Percentiles rank a stretch among this genome's conserved stretches.
phyloP scores from a whole-genome alignment of 2,329 filamentous ascomycete genomes.

The Aspergillus latus region DNA sequence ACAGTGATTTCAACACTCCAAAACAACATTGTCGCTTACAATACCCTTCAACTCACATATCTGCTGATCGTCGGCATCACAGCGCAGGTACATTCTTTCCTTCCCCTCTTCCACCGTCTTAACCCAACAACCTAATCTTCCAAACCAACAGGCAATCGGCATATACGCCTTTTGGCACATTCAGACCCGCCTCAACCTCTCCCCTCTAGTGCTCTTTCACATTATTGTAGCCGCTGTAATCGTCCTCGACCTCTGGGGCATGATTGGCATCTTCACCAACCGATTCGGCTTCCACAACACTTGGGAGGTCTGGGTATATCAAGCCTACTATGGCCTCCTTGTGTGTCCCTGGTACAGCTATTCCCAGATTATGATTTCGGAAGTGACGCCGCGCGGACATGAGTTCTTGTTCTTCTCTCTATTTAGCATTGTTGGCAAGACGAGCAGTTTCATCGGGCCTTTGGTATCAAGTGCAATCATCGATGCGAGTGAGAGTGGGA shows the following conservation, averaged over 20 bases:
- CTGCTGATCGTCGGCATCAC: slow-evolving; percentile 66
- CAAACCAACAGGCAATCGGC: slow-evolving; percentile 46
- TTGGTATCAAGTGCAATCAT: slow-evolving; percentile 70
- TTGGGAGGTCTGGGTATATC: slow-evolving; percentile 56
- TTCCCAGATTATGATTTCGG: slow-evolving; percentile 69
- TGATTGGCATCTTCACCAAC: slow-evolving; percentile 59
- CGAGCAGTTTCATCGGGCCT: slow-evolving; percentile 66
- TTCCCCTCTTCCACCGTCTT: not conserved
- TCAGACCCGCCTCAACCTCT: slow-evolving; percentile 58
- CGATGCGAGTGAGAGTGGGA: slow-evolving; percentile 55
- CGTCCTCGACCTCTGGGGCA: slow-evolving; percentile 58
- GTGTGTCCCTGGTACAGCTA: slow-evolving; percentile 72
- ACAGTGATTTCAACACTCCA: slow-evolving; percentile 67
- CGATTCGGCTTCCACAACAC: slow-evolving; percentile 54
- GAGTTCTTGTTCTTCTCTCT: slow-evolving; percentile 70
- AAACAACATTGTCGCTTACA: slow-evolving; percentile 64
- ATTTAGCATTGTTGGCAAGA: slow-evolving; percentile 69
- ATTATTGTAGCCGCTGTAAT: slow-evolving; percentile 62
- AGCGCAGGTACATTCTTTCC: slow-evolving; percentile 51
- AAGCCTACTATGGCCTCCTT: slow-evolving; percentile 63
- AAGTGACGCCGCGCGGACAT: slow-evolving; percentile 66
- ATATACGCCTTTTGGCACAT: slow-evolving; percentile 63
- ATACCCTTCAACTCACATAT: slow-evolving; percentile 65
- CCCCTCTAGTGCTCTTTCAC: slow-evolving; percentile 70
- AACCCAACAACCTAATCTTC: not conserved